Conservation (phyloP, 331 rosid species). For the Quercus tomentella region DNA sequence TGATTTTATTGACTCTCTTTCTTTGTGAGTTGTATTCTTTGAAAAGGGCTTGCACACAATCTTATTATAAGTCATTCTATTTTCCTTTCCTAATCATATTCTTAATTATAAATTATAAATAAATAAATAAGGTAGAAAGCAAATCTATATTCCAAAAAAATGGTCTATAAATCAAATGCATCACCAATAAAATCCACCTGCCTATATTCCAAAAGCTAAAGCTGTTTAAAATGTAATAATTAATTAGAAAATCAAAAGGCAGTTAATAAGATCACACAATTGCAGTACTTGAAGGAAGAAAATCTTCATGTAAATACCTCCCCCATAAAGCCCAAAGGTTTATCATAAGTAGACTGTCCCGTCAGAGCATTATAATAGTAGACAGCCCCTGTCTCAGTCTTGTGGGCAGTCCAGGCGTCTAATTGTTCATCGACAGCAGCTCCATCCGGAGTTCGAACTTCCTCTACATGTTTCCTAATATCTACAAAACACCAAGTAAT, state of each 20-base stretch:
- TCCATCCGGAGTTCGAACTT: conserved; percentile 24
- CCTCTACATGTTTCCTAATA: conserved; percentile 37
- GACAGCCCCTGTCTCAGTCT: conserved; percentile 69
- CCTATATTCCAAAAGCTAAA: too few relatives aligned
- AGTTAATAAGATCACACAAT: background rate
- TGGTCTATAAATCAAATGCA: background rate
- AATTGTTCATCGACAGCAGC: conserved; percentile 42
- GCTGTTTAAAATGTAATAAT: background rate
- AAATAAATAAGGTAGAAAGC: background rate
- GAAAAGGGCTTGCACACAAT: too few relatives aligned
- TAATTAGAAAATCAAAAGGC: background rate
- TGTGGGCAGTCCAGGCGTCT: conserved; percentile 95
- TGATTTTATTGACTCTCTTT: too few relatives aligned
- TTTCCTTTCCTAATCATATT: too few relatives aligned
- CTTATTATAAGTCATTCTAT: too few relatives aligned
- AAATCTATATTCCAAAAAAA: background rate
- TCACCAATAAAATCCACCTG: background rate
- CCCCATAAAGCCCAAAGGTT: conserved; percentile 77
- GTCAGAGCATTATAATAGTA: conserved; percentile 92
- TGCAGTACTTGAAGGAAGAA: background rate
- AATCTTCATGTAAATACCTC: conserved; percentile 54
- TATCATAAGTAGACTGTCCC: conserved; percentile 79
- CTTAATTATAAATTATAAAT: too few relatives aligned
- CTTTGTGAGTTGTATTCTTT: too few relatives aligned
- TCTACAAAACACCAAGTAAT: conserved; percentile 41